Percentiles rank a stretch among this genome's conserved stretches.
phyloP scores from a whole-genome alignment of 1,139 yeast species.

The Pichia sorboxylosa region DNA sequence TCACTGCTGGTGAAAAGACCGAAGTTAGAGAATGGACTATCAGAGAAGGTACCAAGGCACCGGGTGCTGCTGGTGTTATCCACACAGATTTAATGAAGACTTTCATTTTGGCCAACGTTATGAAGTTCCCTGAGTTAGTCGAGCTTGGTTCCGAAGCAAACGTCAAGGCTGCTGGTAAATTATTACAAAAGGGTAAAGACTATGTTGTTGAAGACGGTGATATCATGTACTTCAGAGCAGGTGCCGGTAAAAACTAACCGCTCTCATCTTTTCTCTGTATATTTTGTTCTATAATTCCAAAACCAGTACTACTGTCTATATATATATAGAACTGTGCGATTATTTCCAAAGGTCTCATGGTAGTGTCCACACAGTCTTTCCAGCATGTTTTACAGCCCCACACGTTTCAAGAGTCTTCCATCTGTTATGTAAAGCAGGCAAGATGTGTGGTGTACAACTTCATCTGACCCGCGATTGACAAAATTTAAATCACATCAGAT shows the following conservation, averaged over 20 bases:
- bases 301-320: too few species aligned
- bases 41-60: constrained; percentile 75
- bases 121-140: constrained; percentile 71
- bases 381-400: too few species aligned
- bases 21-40: constrained; percentile 88
- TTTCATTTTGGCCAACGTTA: constrained; percentile 70
- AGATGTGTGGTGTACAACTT: too few species aligned
- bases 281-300: too few species aligned
- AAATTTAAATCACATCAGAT: too few species aligned
- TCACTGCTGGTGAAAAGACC: constrained; percentile 68
- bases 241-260: constrained; percentile 73
- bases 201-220: constrained; percentile 91
- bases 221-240: constrained; percentile 87
- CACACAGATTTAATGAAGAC: constrained; percentile 73
- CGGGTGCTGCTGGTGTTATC: constrained; percentile 82
- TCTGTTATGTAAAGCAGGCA: too few species aligned
- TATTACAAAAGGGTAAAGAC: constrained; percentile 91
- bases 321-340: too few species aligned
- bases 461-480: too few species aligned
- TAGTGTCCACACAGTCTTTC: too few species aligned
- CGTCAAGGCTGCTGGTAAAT: constrained; percentile 89
- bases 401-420: too few species aligned
- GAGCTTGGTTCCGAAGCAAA: constrained; percentile 78
- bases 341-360: too few species aligned
- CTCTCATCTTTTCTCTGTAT: too few species aligned